Percentiles rank a stretch among this genome's conserved stretches.
These are phyloP conservation scores for Microglena sp. DNA, from an alignment of 139 green algal species.

Conservation along the genomic window DNA sequence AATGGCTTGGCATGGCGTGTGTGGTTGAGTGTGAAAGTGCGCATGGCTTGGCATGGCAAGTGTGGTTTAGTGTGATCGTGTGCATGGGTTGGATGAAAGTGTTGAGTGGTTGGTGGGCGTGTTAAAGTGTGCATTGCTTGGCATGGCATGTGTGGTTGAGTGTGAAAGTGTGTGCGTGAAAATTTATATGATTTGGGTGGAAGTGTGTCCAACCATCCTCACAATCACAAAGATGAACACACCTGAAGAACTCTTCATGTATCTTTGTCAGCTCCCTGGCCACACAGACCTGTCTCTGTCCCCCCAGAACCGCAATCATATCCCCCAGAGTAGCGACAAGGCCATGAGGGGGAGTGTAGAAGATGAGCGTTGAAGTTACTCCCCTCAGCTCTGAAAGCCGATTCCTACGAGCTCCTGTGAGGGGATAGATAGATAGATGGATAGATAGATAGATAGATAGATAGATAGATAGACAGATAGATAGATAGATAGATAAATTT, in stretches of 20 bases:
- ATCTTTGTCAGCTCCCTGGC: conserved; percentile 85
- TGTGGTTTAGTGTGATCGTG: too few species aligned
- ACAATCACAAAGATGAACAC: conserved; percentile 3
- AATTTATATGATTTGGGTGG: too few species aligned
- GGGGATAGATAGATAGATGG: neutral
- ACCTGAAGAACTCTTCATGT: conserved; percentile 74
- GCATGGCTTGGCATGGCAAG: too few species aligned
- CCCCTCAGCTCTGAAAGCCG: conserved; percentile 14
- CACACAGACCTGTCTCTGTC: conserved; percentile 44
- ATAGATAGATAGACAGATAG: neutral
- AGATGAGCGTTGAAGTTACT: conserved; percentile 48
- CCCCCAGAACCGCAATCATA: conserved; percentile 45
- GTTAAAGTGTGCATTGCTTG: too few species aligned
- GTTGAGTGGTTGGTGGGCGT: too few species aligned
- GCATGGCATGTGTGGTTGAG: too few species aligned
- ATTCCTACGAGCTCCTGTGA: conserved; percentile 11
- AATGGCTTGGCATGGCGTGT: too few species aligned
- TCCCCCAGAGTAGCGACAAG: conserved; percentile 49
- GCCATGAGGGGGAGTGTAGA: conserved; percentile 67
- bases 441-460: neutral
- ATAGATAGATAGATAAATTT: neutral
- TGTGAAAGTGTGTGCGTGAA: too few species aligned
- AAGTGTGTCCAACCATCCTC: neutral
- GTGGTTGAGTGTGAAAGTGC: too few species aligned
- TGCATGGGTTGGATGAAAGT: too few species aligned